Percentiles rank a stretch among this genome's conserved stretches.
phyloP scores from a whole-genome alignment of 83 land plant species.

The Larix sibirica region DNA sequence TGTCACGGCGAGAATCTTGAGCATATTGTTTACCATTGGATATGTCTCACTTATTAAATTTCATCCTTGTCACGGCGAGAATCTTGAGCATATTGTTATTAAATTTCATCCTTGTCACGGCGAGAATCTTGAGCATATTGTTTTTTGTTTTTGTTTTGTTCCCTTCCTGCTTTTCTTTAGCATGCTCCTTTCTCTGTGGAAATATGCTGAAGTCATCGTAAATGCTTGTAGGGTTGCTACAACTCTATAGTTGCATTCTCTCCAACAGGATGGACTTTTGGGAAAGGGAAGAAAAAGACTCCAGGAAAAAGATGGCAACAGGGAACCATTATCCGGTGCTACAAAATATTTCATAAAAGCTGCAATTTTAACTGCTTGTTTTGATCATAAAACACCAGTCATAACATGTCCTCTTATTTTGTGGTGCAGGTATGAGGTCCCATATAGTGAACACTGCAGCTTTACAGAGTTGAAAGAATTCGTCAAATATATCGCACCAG shows the following conservation, averaged over 20 bases:
- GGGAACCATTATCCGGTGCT: slow-evolving; percentile 90
- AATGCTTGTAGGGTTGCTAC: slow-evolving; percentile 58
- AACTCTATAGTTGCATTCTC: slow-evolving; percentile 93
- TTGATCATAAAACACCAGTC: not conserved
- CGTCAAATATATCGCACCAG: slow-evolving; percentile 68
- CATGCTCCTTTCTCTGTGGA: not conserved
- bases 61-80: too few species aligned
- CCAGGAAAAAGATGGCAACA: slow-evolving; percentile 92
- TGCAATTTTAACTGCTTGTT: not conserved
- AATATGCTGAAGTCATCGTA: not conserved
- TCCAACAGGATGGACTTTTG: slow-evolving; percentile 97
- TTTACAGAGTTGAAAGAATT: slow-evolving; percentile 86
- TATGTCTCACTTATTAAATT: too few species aligned
- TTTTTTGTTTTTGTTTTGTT: not conserved
- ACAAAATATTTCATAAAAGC: not conserved
- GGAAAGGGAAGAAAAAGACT: slow-evolving; percentile 85
- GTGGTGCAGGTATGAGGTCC: slow-evolving; percentile 90
- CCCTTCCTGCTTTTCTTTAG: not conserved
- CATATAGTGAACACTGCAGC: slow-evolving; percentile 97
- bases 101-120: too few species aligned
- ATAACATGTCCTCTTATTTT: not conserved
- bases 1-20: too few species aligned
- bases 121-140: not conserved
- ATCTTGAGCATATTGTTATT: not conserved
- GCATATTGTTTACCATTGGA: too few species aligned